phyloP scores from a whole-genome alignment of 495 filamentous ascomycete genomes.

The Aspergillus coremiiformis region DNA sequence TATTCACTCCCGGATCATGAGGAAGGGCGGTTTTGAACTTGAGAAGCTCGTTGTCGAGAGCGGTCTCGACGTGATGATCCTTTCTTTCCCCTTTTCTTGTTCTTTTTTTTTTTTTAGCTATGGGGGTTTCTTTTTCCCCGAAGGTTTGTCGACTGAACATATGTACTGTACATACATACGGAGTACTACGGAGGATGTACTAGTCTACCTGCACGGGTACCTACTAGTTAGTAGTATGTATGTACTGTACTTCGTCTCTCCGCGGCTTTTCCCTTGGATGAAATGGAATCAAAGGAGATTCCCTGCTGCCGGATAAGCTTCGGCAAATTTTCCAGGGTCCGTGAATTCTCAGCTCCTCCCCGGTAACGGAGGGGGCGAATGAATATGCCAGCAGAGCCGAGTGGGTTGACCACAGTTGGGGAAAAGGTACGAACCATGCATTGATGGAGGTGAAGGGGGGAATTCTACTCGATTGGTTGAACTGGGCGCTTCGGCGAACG shows the following conservation, averaged over 20 bases:
- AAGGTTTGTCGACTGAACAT: no score
- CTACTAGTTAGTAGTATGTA: no score
- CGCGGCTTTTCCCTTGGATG: no score
- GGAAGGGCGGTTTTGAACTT: not conserved
- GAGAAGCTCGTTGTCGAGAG: not conserved
- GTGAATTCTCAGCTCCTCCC: slow-evolving; percentile 1
- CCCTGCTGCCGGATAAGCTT: slow-evolving; percentile 6
- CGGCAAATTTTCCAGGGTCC: slow-evolving; percentile 4
- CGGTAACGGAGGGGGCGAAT: slow-evolving; percentile 1
- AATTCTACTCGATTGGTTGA: not conserved
- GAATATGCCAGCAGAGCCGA: slow-evolving; percentile 1
- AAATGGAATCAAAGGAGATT: no score
- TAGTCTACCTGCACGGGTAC: no score
- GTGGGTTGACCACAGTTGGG: no score
- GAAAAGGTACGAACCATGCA: no score
- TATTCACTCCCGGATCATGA: not conserved
- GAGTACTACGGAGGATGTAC: no score
- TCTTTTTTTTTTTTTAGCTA: not conserved
- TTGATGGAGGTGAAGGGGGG: not conserved
- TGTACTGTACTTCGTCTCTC: not conserved
- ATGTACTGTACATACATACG: no score
- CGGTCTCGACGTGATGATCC: no score
- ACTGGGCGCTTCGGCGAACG: not conserved
- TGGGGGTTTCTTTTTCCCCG: no score
- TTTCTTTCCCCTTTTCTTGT: not conserved